A percentile compares a stretch with the other conserved stretches of the same genome.
Evolutionary conservation across 768 basidiomycete genomes (phyloP).

Genomic region (Auricularia cornea): DNA sequence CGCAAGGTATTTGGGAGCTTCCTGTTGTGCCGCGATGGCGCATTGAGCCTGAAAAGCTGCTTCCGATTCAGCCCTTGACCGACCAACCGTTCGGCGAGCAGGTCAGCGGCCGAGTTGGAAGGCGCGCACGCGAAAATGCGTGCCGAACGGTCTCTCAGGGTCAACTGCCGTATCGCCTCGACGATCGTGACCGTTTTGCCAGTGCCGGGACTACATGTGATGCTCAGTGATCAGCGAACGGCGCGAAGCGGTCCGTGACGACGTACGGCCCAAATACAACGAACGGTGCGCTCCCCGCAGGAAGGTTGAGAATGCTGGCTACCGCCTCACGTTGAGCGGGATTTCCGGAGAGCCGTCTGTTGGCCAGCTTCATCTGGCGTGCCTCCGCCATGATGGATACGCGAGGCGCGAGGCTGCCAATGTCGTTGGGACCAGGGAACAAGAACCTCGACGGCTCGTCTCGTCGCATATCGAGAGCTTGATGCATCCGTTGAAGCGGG

Average conservation of each 20-base stretch:
- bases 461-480: slow-evolving; percentile 36
- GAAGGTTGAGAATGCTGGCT: slow-evolving; percentile 36
- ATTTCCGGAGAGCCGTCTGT: slow-evolving; percentile 31
- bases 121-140: slow-evolving; percentile 58
- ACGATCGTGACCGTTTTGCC: slow-evolving; percentile 62
- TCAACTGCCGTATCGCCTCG: slow-evolving; percentile 52
- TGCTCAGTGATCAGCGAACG: neutral
- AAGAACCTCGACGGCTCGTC: slow-evolving; percentile 35
- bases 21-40: slow-evolving; percentile 33
- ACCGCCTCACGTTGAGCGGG: slow-evolving; percentile 44
- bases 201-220: slow-evolving; percentile 42
- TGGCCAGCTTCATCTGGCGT: slow-evolving; percentile 9
- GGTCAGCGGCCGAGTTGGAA: slow-evolving; percentile 59
- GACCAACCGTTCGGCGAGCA: slow-evolving; percentile 41
- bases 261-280: slow-evolving; percentile 59
- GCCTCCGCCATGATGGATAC: slow-evolving; percentile 9
- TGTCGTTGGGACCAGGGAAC: slow-evolving; percentile 31
- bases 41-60: slow-evolving; percentile 46
- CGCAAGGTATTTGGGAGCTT: slow-evolving; percentile 31
- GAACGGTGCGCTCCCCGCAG: slow-evolving; percentile 43
- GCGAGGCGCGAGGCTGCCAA: neutral
- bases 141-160: slow-evolving; percentile 31
- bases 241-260: neutral
- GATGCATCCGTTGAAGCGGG: slow-evolving; percentile 46
- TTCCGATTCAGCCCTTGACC: slow-evolving; percentile 12